phyloP scores from a whole-genome alignment of 345 rosid genomes.

The Theobroma cacao region DNA sequence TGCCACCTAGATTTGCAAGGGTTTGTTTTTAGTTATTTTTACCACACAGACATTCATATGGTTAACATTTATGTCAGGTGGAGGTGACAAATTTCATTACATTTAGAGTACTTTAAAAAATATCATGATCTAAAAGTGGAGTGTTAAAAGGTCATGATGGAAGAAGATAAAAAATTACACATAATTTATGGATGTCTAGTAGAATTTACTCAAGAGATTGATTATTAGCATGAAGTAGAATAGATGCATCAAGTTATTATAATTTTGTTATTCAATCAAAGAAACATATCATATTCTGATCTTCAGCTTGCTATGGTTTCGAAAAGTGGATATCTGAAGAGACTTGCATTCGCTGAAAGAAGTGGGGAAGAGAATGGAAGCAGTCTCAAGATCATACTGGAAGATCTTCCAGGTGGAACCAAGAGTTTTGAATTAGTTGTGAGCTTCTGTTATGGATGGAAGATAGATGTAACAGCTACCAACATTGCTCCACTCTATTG shows the following conservation, averaged over 20 bases:
- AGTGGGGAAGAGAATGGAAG: slow-evolving; percentile 15
- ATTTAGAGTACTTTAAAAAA: too few species aligned
- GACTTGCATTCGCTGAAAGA: slow-evolving; percentile 38
- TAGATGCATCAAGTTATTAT: background rate
- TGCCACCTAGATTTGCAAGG: too few species aligned
- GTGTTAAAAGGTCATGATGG: too few species aligned
- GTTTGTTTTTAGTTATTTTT: too few species aligned
- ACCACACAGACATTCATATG: too few species aligned
- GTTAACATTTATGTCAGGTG: too few species aligned
- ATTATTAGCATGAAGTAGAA: background rate
- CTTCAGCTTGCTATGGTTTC: slow-evolving; percentile 55
- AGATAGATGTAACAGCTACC: slow-evolving; percentile 42
- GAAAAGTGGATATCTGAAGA: slow-evolving; percentile 47
- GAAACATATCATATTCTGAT: background rate
- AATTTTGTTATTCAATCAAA: background rate
- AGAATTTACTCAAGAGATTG: too few species aligned
- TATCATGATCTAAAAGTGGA: too few species aligned
- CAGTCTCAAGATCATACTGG: slow-evolving; percentile 22
- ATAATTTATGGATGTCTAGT: too few species aligned
- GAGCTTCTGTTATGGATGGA: slow-evolving; percentile 55
- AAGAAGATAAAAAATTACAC: too few species aligned
- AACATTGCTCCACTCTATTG: slow-evolving; percentile 42
- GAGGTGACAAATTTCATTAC: too few species aligned
- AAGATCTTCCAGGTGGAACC: slow-evolving; percentile 48
- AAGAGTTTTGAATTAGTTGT: slow-evolving; percentile 38